Evolutionary conservation across 305 asterid species (phyloP).

Genomic region (Rubia balearica): DNA sequence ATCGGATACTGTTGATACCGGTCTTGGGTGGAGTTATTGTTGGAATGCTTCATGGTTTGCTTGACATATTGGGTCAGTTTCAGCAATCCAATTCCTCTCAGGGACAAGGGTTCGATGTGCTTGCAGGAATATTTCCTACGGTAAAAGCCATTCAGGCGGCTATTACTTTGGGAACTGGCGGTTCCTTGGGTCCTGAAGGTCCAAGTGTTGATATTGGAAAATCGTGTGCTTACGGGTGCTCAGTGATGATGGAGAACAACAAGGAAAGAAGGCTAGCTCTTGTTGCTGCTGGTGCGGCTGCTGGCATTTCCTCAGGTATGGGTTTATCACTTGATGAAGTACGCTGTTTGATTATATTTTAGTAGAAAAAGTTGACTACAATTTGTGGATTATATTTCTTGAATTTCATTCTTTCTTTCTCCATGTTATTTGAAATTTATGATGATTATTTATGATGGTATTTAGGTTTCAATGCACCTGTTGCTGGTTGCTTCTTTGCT

Average conservation of each 20-base stretch:
- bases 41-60: conserved; percentile 92
- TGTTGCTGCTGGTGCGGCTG: conserved; percentile 98
- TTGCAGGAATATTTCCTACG: conserved; percentile 69
- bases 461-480: conserved; percentile 96
- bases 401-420: background rate
- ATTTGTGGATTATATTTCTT: background rate
- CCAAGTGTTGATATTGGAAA: conserved; percentile 97
- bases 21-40: conserved; percentile 95
- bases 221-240: conserved; percentile 90
- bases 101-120: conserved; percentile 73
- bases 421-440: background rate
- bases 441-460: background rate
- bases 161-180: conserved; percentile 83
- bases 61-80: conserved; percentile 77
- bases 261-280: conserved; percentile 93
- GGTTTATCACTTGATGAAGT: conserved; percentile 3
- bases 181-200: conserved; percentile 99
- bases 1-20: conserved; percentile 83
- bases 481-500: conserved; percentile 99
- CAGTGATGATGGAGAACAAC: conserved; percentile 89
- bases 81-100: conserved; percentile 65
- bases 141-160: conserved; percentile 94
- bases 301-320: conserved; percentile 96
- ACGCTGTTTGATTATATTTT: background rate
- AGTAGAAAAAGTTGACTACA: background rate